phyloP scores from a whole-genome alignment of 768 basidiomycete genomes.

The Trametes gibbosa region DNA sequence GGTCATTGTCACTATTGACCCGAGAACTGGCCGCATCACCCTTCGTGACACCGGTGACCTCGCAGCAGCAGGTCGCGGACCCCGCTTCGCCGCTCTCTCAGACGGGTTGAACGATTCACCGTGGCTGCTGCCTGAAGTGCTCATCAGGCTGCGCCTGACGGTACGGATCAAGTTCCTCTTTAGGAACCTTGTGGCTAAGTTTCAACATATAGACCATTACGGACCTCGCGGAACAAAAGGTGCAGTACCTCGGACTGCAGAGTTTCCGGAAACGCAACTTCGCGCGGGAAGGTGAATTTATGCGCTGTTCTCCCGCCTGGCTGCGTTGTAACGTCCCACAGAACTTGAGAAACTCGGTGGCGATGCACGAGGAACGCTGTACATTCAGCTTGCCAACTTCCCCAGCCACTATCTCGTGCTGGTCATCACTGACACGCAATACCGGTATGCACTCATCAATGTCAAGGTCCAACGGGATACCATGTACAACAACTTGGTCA shows the following conservation, averaged over 20 bases:
- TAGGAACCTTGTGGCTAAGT: not conserved
- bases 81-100: conserved; percentile 57
- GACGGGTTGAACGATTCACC: conserved; percentile 73
- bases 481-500: conserved; percentile 56
- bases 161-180: conserved; percentile 40
- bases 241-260: conserved; percentile 79
- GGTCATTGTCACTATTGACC: conserved; percentile 74
- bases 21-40: conserved; percentile 74
- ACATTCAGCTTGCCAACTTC: conserved; percentile 75
- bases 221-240: conserved; percentile 81
- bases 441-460: conserved; percentile 80
- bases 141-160: conserved; percentile 58
- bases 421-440: conserved; percentile 72
- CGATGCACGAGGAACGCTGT: conserved; percentile 58
- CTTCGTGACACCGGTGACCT: conserved; percentile 81
- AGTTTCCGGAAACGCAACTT: conserved; percentile 71
- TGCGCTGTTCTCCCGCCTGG: not conserved
- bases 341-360: conserved; percentile 73
- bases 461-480: conserved; percentile 53
- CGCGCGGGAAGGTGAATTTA: conserved; percentile 51
- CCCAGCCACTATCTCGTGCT: conserved; percentile 83
- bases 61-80: conserved; percentile 67
- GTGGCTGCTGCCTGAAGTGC: conserved; percentile 48
- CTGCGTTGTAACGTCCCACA: conserved; percentile 25
- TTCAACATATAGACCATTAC: conserved; percentile 63